phyloP scores from a whole-genome alignment of 371 early-diverging fungal genomes.

The Rhizoclosmatium hyalinum region DNA sequence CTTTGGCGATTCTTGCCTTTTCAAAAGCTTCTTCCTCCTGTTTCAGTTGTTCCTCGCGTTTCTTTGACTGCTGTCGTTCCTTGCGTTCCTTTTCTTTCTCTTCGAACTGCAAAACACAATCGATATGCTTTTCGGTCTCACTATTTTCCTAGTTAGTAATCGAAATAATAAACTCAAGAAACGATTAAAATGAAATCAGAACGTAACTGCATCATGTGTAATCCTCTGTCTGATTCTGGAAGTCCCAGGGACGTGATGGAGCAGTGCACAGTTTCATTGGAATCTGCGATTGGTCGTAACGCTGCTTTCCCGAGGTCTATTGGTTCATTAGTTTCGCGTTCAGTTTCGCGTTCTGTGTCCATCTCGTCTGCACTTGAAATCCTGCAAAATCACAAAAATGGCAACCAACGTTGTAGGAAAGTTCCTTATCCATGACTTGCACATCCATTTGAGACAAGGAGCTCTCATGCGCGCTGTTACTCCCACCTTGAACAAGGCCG shows the following conservation, averaged over 20 bases:
- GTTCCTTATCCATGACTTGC: constrained; percentile 79
- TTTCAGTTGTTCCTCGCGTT: constrained; percentile 8
- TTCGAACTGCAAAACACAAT: constrained; percentile 33
- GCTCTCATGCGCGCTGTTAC: constrained; percentile 91
- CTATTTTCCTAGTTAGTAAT: background rate
- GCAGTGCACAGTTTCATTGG: no score
- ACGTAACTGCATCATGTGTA: constrained; percentile 3
- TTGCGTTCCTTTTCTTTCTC: constrained; percentile 27
- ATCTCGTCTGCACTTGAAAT: background rate
- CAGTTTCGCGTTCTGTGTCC: background rate
- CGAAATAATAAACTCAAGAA: background rate
- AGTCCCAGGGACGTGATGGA: background rate
- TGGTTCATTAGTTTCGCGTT: background rate
- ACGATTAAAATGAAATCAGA: no score
- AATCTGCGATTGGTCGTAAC: background rate
- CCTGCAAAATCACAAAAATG: background rate
- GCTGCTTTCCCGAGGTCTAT: background rate
- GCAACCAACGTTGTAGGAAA: background rate
- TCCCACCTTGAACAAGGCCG: constrained; percentile 79
- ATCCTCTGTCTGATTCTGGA: constrained; percentile 1
- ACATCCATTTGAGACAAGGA: constrained; percentile 89
- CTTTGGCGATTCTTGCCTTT: constrained; percentile 37
- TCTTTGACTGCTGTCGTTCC: constrained; percentile 8
- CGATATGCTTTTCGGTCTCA: constrained; percentile 5
- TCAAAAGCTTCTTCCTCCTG: constrained; percentile 39